phyloP scores from a whole-genome alignment of 805 yeast species.

The Sugiyamaella smithiae region DNA sequence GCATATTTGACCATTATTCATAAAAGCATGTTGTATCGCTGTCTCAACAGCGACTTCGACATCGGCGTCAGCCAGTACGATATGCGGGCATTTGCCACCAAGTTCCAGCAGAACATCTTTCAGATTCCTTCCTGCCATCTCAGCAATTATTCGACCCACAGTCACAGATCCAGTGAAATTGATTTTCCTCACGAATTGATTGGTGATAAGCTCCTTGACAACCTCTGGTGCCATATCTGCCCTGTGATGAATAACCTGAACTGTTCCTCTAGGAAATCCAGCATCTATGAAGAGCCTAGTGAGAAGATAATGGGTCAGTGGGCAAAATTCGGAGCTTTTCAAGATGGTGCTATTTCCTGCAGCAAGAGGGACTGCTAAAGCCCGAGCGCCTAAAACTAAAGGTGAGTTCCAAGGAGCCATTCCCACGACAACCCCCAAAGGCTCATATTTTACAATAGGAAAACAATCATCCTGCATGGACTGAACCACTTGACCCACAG shows the following conservation, averaged over 20 bases:
- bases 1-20: slow-evolving; percentile 93
- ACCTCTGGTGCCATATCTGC: slow-evolving; percentile 45
- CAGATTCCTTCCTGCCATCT: slow-evolving; percentile 62
- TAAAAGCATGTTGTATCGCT: slow-evolving; percentile 76
- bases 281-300: slow-evolving; percentile 51
- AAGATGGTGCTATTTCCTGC: slow-evolving; percentile 78
- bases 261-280: slow-evolving; percentile 67
- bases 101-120: slow-evolving; percentile 84
- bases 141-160: slow-evolving; percentile 71
- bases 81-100: slow-evolving; percentile 92
- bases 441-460: background rate
- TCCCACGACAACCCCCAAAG: background rate
- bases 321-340: slow-evolving; percentile 73
- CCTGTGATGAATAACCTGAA: slow-evolving; percentile 51
- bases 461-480: background rate
- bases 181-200: slow-evolving; percentile 69
- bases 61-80: slow-evolving; percentile 82
- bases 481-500: background rate
- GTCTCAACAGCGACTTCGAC: slow-evolving; percentile 68
- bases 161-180: slow-evolving; percentile 90
- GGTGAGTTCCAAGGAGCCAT: slow-evolving; percentile 75
- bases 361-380: slow-evolving; percentile 77
- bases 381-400: slow-evolving; percentile 54
- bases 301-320: slow-evolving; percentile 54
- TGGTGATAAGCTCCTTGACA: slow-evolving; percentile 69